Percentiles rank a stretch among this genome's conserved stretches.
Evolutionary conservation across 768 basidiomycete species (phyloP).

Genomic region (Naganishia kalamii): DNA sequence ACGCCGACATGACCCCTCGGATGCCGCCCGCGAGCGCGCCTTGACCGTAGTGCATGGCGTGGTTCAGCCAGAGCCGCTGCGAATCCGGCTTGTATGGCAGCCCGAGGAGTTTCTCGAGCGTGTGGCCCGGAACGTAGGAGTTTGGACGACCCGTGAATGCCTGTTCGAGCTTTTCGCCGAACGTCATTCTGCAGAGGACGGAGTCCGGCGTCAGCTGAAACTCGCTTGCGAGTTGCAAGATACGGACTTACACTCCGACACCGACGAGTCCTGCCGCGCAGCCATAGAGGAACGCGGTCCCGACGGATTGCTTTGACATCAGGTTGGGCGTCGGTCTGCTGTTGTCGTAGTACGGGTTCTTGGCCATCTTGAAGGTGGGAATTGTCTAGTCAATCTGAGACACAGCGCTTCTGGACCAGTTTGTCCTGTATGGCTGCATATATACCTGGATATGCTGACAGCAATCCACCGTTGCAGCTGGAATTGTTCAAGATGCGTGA

Average conservation of each 20-base stretch:
- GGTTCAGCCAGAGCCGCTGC: conserved; percentile 20
- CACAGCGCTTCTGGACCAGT: too few species aligned
- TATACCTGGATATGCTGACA: too few species aligned
- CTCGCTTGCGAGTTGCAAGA: too few species aligned
- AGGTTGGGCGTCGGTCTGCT: conserved; percentile 16
- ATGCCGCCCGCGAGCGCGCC: conserved; percentile 22
- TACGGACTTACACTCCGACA: conserved; percentile 11
- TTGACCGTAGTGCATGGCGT: conserved; percentile 29
- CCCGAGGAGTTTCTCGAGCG: conserved; percentile 18
- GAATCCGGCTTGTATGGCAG: conserved; percentile 19
- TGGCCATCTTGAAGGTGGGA: background rate
- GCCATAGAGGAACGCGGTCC: conserved; percentile 13
- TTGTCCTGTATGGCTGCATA: too few species aligned
- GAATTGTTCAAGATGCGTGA: too few species aligned
- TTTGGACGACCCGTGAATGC: conserved; percentile 22
- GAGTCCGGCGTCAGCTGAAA: background rate
- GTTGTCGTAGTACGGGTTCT: conserved; percentile 20
- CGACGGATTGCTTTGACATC: conserved; percentile 11
- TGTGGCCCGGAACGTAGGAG: conserved; percentile 24
- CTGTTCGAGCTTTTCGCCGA: conserved; percentile 26
- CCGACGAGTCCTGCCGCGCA: conserved; percentile 14
- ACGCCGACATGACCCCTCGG: conserved; percentile 16
- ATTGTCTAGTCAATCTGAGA: too few species aligned
- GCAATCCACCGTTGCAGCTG: too few species aligned
- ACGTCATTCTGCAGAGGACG: conserved; percentile 17